Base-by-base conservation (phyloP, 169 alveolate species). In the Babesia bovis region DNA sequence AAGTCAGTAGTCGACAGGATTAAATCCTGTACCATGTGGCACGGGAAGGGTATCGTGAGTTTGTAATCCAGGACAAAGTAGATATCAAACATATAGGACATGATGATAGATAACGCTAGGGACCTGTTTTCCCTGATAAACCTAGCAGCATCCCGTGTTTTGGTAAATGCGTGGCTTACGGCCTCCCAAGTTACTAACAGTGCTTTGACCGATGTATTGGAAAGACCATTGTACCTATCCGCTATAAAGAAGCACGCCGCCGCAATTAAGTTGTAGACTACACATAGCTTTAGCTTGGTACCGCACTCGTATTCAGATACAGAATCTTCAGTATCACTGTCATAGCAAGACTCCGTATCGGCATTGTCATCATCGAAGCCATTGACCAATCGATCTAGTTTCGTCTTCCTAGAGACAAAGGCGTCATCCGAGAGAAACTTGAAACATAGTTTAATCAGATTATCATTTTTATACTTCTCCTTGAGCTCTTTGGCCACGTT, bases 231-330 rank as follows among this genome's bases (percentile, higher is more conserved):
- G 68, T 78, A 78, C 45, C 83, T 45, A 55, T 78, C 87, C 19
- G 87, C 87, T 33, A 78, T 69, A 30, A 67, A 78, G 68, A 51
- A 78, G 38, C 87, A 78, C 10, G 83, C 87, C n/a, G 76, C 73
- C 3, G 83, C 74, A 21, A 78, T 28, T 12, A 78, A 45, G 51
- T 78, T 78, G 67, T 68, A 69, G 2, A 78, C 55, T 19, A 78
- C 21, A 5, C 59, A 83, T 6, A 40, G 15, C 26, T 67, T 58
- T 26, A 70, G 9, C 0, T 3, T 25, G 17, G 42, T 33, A n/a
- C 65, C 74, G 23, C 12, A 71, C 3, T 2, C 23, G 9, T 23
- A 17, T 33, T 44, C 38, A 2, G n/a, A 12, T 21, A 17, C 28
- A 2, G 41, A 10, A 13, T 58, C 74, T 36, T 61, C 66, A 44